A percentile compares a stretch with the other conserved stretches of the same genome.
phyloP scores from a whole-genome alignment of 1,284 basidiomycete species.

The Polyporus tsugae region DNA sequence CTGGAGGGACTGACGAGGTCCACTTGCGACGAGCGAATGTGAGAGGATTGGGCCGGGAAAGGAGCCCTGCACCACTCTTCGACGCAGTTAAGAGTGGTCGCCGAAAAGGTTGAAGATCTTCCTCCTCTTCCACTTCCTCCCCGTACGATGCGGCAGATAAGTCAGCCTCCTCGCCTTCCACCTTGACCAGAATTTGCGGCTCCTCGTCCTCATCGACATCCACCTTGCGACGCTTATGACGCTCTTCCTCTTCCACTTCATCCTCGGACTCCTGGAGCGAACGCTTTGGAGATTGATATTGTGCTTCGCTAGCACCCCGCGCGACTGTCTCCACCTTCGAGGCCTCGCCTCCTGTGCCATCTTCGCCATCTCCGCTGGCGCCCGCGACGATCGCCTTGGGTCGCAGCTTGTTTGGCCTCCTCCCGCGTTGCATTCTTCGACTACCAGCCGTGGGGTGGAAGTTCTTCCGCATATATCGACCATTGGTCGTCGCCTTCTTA shows the following conservation, averaged over 20 bases:
- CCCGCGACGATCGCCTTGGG: constrained; percentile 49
- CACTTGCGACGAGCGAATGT: constrained; percentile 47
- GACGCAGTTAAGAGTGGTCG: constrained; percentile 26
- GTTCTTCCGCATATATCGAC: constrained; percentile 52
- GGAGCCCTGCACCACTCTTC: constrained; percentile 35
- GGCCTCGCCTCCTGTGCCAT: neutral
- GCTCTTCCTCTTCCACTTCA: constrained; percentile 17
- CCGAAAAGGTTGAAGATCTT: constrained; percentile 28
- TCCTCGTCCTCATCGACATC: constrained; percentile 22
- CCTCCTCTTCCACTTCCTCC: constrained; percentile 39
- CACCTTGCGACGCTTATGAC: constrained; percentile 22
- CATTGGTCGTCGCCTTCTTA: constrained; percentile 60
- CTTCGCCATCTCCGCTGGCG: constrained; percentile 38
- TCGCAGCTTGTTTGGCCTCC: constrained; percentile 41
- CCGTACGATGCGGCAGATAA: constrained; percentile 33
- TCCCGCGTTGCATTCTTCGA: constrained; percentile 46
- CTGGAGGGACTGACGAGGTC: constrained; percentile 36
- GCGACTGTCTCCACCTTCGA: constrained; percentile 9
- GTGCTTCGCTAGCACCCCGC: neutral
- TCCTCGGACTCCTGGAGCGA: constrained; percentile 1
- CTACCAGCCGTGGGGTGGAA: constrained; percentile 33
- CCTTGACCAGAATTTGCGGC: constrained; percentile 25
- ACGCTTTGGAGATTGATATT: constrained; percentile 20
- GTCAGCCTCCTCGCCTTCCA: constrained; percentile 31
- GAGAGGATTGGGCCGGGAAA: constrained; percentile 44